Conservation (phyloP, 1,284 basidiomycete genomes). For the Sanguinoderma infundibulare region DNA sequence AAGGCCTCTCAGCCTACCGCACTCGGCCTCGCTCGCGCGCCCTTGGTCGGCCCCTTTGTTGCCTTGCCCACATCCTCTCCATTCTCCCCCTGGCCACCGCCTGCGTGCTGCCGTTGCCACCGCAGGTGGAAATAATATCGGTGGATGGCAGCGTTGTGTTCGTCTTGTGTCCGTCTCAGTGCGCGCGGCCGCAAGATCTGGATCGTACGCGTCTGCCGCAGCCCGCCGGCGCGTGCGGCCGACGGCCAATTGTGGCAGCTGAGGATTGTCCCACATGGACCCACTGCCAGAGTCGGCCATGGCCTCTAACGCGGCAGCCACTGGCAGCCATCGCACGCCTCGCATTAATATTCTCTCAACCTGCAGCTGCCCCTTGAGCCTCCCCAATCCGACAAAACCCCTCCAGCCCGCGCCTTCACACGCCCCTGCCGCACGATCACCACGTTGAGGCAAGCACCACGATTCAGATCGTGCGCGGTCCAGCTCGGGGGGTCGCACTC, state of each 20-base stretch:
- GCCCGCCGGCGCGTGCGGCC: not conserved
- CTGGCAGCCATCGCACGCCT: not conserved
- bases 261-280: constrained; percentile 16
- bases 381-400: not conserved
- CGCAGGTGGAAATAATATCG: not conserved
- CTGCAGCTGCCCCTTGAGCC: not conserved
- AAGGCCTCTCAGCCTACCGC: constrained; percentile 15
- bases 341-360: not conserved
- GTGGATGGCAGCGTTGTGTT: constrained; percentile 5
- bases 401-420: constrained; percentile 14
- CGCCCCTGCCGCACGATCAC: constrained; percentile 23
- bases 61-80: not conserved
- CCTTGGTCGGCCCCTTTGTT: constrained; percentile 5
- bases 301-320: no score
- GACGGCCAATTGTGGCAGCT: no score
- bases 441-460: constrained; percentile 18
- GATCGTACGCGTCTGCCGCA: not conserved
- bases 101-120: not conserved
- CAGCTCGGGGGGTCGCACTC: constrained; percentile 1
- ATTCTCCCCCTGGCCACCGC: not conserved
- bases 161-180: constrained; percentile 12
- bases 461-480: constrained; percentile 5
- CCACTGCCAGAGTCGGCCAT: constrained; percentile 4
- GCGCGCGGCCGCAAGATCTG: constrained; percentile 1
- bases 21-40: constrained; percentile 7